Conservation (phyloP, 2,329 filamentous ascomycete species). For the Didymella glomerata region DNA sequence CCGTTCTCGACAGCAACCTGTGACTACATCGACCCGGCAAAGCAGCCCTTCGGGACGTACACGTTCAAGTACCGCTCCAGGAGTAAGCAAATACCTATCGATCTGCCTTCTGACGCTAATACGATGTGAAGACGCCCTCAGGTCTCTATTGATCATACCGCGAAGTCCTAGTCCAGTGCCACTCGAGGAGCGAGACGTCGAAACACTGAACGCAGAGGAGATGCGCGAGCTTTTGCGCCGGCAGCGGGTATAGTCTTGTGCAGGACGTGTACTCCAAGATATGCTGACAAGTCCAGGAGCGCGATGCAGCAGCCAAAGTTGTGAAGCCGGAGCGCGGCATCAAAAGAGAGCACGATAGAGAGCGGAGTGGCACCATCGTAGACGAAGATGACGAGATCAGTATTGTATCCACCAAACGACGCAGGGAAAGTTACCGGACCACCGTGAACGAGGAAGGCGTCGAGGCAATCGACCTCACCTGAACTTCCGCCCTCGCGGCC, state of each 20-base stretch:
- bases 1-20: background rate
- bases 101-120: background rate
- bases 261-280: no score
- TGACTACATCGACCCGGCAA: background rate
- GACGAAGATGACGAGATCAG: constrained; percentile 16
- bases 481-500: background rate
- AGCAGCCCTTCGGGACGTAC: constrained; percentile 25
- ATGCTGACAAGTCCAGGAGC: constrained; percentile 5
- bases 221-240: constrained; percentile 30
- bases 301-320: background rate
- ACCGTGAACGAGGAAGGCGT: constrained; percentile 25
- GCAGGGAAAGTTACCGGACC: background rate
- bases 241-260: constrained; percentile 26
- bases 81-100: constrained; percentile 8
- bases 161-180: constrained; percentile 38
- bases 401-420: constrained; percentile 25
- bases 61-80: constrained; percentile 35
- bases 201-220: constrained; percentile 25
- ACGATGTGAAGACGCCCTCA: constrained; percentile 30
- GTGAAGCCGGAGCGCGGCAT: constrained; percentile 22
- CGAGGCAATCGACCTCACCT: constrained; percentile 34
- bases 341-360: constrained; percentile 23
- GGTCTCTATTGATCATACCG: constrained; percentile 45
- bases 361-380: constrained; percentile 10
- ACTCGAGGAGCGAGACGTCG: constrained; percentile 26